A percentile compares a stretch with the other conserved stretches of the same genome.
Evolutionary conservation across 331 rosid species (phyloP).

Genomic region (Saraca asoca): DNA sequence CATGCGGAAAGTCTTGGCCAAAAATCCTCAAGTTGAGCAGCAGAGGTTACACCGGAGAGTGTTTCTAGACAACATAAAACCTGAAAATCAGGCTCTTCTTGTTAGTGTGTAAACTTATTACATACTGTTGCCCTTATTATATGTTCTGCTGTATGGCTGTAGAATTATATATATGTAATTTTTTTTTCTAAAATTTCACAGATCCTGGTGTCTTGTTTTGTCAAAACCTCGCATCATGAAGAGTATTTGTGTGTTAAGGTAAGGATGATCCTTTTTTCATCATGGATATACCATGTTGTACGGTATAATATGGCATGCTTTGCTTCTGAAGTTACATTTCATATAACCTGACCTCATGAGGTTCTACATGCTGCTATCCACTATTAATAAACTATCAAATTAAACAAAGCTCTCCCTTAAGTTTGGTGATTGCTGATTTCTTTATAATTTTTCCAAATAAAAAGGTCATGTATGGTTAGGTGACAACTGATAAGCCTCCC

Average conservation of each 20-base stretch:
- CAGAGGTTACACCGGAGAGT: constrained; percentile 95
- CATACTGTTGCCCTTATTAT: constrained; percentile 5
- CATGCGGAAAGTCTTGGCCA: constrained; percentile 95
- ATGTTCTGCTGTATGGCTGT: constrained; percentile 4
- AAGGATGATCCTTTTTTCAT: constrained; percentile 37
- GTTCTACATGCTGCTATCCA: constrained; percentile 15
- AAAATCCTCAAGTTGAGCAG: constrained; percentile 96
- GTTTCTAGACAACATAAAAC: constrained; percentile 72
- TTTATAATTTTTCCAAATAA: too few species aligned
- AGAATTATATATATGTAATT: constrained; percentile 4
- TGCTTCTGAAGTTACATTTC: constrained; percentile 4
- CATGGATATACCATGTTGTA: not conserved
- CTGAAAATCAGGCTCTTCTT: constrained; percentile 89
- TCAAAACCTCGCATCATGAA: constrained; percentile 89
- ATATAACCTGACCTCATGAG: not conserved
- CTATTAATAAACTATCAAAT: not conserved
- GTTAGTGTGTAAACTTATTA: constrained; percentile 54
- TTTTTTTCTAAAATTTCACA: constrained; percentile 40
- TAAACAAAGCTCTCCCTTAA: too few species aligned
- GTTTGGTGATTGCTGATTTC: too few species aligned
- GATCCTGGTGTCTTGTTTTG: constrained; percentile 92
- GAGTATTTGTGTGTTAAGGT: constrained; percentile 96
- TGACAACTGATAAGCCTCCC: too few species aligned
- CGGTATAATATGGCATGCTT: not conserved
- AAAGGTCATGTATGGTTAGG: too few species aligned